Conservation (phyloP, 2,329 filamentous ascomycete species). For the Epichloe glyceriae region DNA sequence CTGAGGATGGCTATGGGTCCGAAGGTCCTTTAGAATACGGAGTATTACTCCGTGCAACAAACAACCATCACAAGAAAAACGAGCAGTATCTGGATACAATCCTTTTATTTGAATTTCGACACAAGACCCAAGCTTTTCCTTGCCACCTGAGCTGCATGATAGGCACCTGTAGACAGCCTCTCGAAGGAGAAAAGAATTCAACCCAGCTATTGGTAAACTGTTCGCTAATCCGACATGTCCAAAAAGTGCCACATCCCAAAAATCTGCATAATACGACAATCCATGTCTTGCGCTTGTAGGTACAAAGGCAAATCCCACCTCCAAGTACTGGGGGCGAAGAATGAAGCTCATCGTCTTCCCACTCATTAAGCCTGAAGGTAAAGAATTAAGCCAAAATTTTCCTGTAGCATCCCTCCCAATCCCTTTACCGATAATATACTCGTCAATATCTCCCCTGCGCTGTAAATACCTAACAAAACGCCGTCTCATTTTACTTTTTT, state of each 20-base stretch:
- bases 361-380: conserved; percentile 4
- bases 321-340: conserved; percentile 7
- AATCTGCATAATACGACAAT: conserved; percentile 4
- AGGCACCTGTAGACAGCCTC: too few species aligned
- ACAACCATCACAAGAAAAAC: too few species aligned
- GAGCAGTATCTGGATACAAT: too few species aligned
- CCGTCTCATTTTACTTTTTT: conserved; percentile 1
- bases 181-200: not conserved
- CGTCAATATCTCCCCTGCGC: conserved; percentile 3
- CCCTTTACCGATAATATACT: conserved; percentile 3
- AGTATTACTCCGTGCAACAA: not conserved
- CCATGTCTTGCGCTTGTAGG: conserved; percentile 7
- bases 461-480: conserved; percentile 8
- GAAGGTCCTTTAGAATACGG: not conserved
- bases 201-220: conserved; percentile 7
- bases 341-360: not conserved
- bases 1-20: not conserved
- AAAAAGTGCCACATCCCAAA: conserved; percentile 3
- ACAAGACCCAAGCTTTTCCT: too few species aligned
- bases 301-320: conserved; percentile 10
- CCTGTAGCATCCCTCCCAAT: conserved; percentile 7
- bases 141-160: too few species aligned
- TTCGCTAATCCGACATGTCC: conserved; percentile 11
- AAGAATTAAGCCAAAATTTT: conserved; percentile 1
- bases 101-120: too few species aligned